phyloP scores from a whole-genome alignment of 768 basidiomycete genomes.

The Auriscalpium vulgare region DNA sequence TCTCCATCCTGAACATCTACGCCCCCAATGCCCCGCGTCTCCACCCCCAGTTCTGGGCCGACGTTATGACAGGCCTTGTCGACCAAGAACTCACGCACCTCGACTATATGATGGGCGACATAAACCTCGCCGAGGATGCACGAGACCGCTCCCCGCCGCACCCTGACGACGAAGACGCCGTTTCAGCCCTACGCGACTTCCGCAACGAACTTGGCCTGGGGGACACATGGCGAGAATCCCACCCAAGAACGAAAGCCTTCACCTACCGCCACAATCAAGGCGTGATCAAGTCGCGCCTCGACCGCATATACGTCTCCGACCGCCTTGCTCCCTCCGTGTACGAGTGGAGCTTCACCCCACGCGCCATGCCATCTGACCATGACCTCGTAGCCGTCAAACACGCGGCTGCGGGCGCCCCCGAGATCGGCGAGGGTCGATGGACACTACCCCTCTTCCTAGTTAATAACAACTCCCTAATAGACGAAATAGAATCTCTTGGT shows the following conservation, averaged over 20 bases:
- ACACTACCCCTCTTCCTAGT: neutral
- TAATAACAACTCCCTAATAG: neutral
- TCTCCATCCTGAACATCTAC: neutral
- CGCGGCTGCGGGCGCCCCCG: neutral
- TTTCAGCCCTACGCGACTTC: neutral
- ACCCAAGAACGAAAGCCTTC: neutral
- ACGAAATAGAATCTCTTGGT: neutral
- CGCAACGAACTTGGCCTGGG: neutral
- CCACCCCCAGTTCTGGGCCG: neutral
- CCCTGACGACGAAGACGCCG: neutral
- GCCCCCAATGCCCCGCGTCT: neutral
- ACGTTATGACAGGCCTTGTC: neutral
- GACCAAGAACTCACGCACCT: neutral
- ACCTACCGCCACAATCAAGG: neutral
- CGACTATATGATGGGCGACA: neutral
- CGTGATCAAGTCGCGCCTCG: neutral
- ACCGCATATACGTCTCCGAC: neutral
- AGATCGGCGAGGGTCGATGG: constrained; percentile 1
- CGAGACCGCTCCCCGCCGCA: neutral
- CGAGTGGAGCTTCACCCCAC: neutral
- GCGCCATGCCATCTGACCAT: neutral
- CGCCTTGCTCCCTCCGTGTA: neutral
- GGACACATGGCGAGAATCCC: neutral
- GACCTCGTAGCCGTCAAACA: neutral
- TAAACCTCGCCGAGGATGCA: neutral